Conservation (phyloP, 495 filamentous ascomycete species). For the Stereocaulon alpinum region DNA sequence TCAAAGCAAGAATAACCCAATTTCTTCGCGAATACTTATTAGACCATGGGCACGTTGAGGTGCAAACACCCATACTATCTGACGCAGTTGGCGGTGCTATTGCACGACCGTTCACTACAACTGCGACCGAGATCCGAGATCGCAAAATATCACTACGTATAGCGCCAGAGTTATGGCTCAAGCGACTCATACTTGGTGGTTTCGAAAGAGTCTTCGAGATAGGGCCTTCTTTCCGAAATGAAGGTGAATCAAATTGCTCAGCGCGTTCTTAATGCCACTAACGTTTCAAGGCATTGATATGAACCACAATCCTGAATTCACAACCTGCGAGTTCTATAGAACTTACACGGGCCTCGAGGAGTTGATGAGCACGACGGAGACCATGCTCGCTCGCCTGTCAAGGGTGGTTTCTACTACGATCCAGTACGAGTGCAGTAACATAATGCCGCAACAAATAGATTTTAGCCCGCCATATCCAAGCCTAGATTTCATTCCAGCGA, state of each 20-base stretch:
- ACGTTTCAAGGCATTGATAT: conserved; percentile 54
- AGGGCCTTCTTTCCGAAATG: conserved; percentile 87
- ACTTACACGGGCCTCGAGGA: conserved; percentile 70
- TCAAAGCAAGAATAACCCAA: conserved; percentile 65
- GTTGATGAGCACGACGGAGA: conserved; percentile 64
- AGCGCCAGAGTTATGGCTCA: conserved; percentile 92
- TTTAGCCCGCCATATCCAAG: conserved; percentile 54
- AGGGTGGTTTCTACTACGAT: conserved; percentile 41
- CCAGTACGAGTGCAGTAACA: conserved; percentile 33
- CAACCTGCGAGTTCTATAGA: conserved; percentile 92
- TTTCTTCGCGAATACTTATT: conserved; percentile 64
- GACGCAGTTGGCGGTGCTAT: conserved; percentile 68
- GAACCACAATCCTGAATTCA: conserved; percentile 95
- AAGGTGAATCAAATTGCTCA: conserved; percentile 43
- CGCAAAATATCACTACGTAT: conserved; percentile 65
- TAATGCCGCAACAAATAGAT: conserved; percentile 41
- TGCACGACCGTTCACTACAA: conserved; percentile 75
- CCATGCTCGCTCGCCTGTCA: conserved; percentile 50
- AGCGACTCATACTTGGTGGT: conserved; percentile 84
- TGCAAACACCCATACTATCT: conserved; percentile 80
- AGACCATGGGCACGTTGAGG: conserved; percentile 64
- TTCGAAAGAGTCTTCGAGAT: conserved; percentile 87
- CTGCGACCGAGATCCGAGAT: conserved; percentile 57
- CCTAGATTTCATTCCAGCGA: conserved; percentile 71
- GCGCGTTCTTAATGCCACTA: not conserved